Conservation (phyloP, 495 filamentous ascomycete species). For the Mytilinidion resinicola region DNA sequence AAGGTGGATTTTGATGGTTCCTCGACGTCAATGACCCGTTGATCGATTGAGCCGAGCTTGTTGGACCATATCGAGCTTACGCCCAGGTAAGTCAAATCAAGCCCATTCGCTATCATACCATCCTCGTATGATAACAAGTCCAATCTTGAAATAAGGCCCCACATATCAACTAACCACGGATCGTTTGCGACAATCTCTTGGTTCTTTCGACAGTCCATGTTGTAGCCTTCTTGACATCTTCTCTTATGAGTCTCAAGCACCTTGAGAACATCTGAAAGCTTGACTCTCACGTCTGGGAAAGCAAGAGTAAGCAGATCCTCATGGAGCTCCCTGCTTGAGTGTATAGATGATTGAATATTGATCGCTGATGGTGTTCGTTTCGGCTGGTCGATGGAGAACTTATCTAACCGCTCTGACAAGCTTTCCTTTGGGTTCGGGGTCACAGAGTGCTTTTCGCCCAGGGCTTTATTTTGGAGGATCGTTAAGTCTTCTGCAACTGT, state of each 20-base stretch:
- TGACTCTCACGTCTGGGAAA: constrained; percentile 33
- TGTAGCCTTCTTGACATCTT: constrained; percentile 66
- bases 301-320: constrained; percentile 33
- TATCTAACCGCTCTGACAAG: constrained; percentile 19
- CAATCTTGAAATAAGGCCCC: constrained; percentile 44
- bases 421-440: constrained; percentile 18
- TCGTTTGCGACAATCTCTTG: constrained; percentile 62
- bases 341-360: constrained; percentile 9
- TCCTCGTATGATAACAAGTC: constrained; percentile 48
- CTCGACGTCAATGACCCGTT: constrained; percentile 25
- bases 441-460: constrained; percentile 20
- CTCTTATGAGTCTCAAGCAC: constrained; percentile 38
- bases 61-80: constrained; percentile 75
- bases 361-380: constrained; percentile 13
- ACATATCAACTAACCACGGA: constrained; percentile 66
- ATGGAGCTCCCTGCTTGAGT: constrained; percentile 26
- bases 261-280: constrained; percentile 23
- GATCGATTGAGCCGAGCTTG: constrained; percentile 50
- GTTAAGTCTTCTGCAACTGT: constrained; percentile 27
- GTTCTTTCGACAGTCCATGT: constrained; percentile 68
- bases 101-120: constrained; percentile 63
- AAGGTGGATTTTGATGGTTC: constrained; percentile 30
- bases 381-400: constrained; percentile 24
- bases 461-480: constrained; percentile 19
- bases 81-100: constrained; percentile 84